Evolutionary conservation across 2,329 filamentous ascomycete species (phyloP), one percentile per base, ranked within the genome.

Genomic region (Scleromitrula shiraiana): DNA sequence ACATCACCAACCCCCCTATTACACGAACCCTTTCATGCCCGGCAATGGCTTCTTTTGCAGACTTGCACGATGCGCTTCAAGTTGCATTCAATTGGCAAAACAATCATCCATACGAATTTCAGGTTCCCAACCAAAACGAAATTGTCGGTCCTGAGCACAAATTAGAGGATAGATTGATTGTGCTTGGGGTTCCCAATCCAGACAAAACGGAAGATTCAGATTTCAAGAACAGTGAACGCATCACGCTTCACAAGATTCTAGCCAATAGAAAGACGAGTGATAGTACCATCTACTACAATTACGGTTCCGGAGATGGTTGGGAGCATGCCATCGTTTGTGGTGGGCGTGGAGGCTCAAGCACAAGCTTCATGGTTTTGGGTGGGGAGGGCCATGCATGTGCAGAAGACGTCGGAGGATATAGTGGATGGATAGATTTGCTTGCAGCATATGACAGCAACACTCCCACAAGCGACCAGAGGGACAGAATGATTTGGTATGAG

Each of bases 21-120:
- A 44, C 39, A 2, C 43, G 52, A 23, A 56, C 41, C 5, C 22
- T 56, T 3, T 51, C 52, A 5, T 51, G 50, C 9, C 53, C 53
- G 22, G 44, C 52, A 0, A 27, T 23, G 4, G 44, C 52, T 4
- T 49, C 44, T 2, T 54, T 56, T 7, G 41, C 40, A 0, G 24
- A 46, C 1, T 36, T 56, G 8, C 50, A 54, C 29, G 5, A 41
- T 2, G 53, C 47, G 1, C 36, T 56, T 2, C 30, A 37, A 23
- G 14, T 41, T 19, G 43, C 51, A 4, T 53, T 53, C 30, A 49
- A 30, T 1, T 53, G 43, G 33, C 37, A 30, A 0, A 40, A 23
- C 15, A 46, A 26, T 10, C 40, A 50, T 23, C 15, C 19, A 2
- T 37, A 53, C 9, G 15, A 46, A 1, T 50, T 55, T 33, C 17